Evolutionary conservation across 331 rosid genomes (phyloP).

Genomic region (Dryas integrifolia): DNA sequence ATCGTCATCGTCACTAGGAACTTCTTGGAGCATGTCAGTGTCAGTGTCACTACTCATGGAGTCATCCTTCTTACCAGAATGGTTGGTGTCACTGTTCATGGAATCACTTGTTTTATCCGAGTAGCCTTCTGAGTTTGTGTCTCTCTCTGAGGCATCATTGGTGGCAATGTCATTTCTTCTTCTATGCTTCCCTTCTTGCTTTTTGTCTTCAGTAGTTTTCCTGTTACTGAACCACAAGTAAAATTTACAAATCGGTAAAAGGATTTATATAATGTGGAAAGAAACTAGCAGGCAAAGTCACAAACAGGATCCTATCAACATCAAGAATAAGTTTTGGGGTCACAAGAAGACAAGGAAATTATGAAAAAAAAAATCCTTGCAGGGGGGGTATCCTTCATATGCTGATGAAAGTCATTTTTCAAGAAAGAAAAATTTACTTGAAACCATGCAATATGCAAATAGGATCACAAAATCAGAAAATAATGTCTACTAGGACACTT

Average conservation of each 20-base stretch:
- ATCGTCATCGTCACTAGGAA: constrained; percentile 31
- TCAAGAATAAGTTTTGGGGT: background rate
- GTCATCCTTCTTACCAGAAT: constrained; percentile 16
- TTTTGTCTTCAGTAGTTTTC: constrained; percentile 32
- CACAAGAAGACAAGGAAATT: background rate
- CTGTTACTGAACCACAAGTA: constrained; percentile 36
- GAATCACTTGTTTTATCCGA: constrained; percentile 24
- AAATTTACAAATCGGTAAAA: background rate
- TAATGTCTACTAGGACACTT: too few relatives aligned
- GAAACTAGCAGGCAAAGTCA: background rate
- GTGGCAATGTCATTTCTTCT: constrained; percentile 15
- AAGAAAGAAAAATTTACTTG: background rate
- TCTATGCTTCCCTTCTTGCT: constrained; percentile 30
- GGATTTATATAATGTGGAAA: background rate
- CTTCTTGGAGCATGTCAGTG: constrained; percentile 20
- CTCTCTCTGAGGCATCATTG: constrained; percentile 29
- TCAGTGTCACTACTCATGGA: constrained; percentile 37
- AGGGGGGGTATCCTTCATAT: background rate
- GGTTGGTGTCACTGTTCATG: constrained; percentile 23
- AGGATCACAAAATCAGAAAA: background rate
- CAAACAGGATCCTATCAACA: background rate
- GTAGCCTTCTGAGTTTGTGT: constrained; percentile 36
- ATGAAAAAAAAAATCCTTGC: constrained; percentile 2
- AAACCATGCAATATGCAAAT: background rate
- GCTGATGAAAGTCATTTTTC: background rate